Evolutionary conservation across 169 alveolate genomes (phyloP).

Genomic region (Eimeria sp.): DNA sequence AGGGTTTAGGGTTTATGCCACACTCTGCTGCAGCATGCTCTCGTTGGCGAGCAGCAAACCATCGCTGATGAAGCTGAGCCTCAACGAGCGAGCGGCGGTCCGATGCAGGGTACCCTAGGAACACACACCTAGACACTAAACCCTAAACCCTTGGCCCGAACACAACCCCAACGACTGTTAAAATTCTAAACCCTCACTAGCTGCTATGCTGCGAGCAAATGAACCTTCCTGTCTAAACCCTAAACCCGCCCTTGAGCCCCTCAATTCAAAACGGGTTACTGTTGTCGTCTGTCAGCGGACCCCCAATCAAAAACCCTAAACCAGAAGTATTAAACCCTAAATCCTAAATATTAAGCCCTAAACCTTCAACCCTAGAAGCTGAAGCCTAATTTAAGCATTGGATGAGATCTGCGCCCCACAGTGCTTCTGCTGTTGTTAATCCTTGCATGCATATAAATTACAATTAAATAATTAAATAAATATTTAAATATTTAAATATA

Average conservation of each 20-base stretch:
- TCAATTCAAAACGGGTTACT: neutral
- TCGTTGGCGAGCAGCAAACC: conserved; percentile 40
- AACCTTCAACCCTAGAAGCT: conserved; percentile 1
- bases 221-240: neutral
- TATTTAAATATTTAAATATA: too few relatives aligned
- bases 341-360: neutral
- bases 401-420: neutral
- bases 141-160: conserved; percentile 20
- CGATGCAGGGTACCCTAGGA: neutral
- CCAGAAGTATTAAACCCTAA: neutral
- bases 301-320: neutral
- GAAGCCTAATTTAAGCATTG: neutral
- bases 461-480: too few relatives aligned
- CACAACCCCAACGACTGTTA: too few relatives aligned
- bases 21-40: conserved; percentile 41
- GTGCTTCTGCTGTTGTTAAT: neutral
- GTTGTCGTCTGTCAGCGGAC: neutral
- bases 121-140: conserved; percentile 9
- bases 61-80: conserved; percentile 19
- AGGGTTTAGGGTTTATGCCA: neutral
- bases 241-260: neutral
- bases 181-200: neutral
- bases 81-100: conserved; percentile 41
- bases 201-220: neutral
- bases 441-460: too few relatives aligned